Percentiles rank a stretch among this genome's conserved stretches.
These are phyloP conservation scores for Trypanosomatidae sp. DNA, from an alignment of 208 protist genomes.

Conservation along the genomic window DNA sequence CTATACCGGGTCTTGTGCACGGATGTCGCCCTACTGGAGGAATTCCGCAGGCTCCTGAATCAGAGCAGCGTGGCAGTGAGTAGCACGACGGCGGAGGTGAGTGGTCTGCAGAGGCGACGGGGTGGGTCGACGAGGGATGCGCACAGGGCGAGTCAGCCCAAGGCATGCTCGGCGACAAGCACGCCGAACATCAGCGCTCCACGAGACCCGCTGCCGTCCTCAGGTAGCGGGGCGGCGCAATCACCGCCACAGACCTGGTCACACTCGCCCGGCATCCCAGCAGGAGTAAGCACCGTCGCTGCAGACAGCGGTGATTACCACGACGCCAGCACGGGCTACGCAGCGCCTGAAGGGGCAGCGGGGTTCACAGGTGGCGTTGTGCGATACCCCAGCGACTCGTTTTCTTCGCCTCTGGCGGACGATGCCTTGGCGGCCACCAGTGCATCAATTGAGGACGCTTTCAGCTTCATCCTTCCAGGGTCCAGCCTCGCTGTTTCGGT, in stretches of 20 bases:
- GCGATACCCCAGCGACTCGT: not conserved
- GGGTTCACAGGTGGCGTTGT: not conserved
- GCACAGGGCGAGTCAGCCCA: not conserved
- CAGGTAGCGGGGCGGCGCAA: not conserved
- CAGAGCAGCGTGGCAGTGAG: constrained; percentile 22
- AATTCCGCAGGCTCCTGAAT: constrained; percentile 50
- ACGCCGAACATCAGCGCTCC: not conserved
- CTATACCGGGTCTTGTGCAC: constrained; percentile 69
- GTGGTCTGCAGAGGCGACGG: not conserved
- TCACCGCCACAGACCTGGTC: not conserved
- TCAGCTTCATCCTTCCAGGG: constrained; percentile 32
- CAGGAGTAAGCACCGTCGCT: not conserved
- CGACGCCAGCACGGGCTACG: not conserved
- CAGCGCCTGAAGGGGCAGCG: not conserved
- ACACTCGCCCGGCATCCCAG: not conserved
- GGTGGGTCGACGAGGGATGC: not conserved
- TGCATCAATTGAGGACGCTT: constrained; percentile 15
- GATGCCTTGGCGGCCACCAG: not conserved
- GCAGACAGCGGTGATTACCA: not conserved
- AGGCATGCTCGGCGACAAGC: constrained; percentile 1
- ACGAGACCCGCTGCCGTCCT: not conserved
- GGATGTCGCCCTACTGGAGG: constrained; percentile 58
- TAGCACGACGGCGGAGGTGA: not conserved
- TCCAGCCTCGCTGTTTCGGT: constrained; percentile 28
- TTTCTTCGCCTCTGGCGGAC: not conserved